phyloP scores from a whole-genome alignment of 2,329 filamentous ascomycete genomes.

The Alternaria triticina region DNA sequence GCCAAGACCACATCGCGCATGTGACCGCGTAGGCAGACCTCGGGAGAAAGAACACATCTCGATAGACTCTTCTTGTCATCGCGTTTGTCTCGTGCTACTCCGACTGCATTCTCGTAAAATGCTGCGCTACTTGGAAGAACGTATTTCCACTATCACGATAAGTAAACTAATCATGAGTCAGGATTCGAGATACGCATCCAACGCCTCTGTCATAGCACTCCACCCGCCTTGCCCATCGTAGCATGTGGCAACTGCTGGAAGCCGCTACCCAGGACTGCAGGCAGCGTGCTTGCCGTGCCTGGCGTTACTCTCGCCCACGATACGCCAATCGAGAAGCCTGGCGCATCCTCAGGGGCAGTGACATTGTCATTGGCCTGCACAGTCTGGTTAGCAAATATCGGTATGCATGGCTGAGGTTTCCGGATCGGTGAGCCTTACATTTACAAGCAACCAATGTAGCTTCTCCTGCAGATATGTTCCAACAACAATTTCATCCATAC shows the following conservation, averaged over 20 bases:
- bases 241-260: conserved; percentile 2
- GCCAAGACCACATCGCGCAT: background rate
- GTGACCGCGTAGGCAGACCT: background rate
- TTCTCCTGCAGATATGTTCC: background rate
- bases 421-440: background rate
- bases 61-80: background rate
- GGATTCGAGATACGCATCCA: background rate
- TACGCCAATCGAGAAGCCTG: conserved; percentile 50
- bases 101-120: background rate
- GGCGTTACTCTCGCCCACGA: conserved; percentile 49
- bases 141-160: background rate
- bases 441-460: background rate
- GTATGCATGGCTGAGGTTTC: background rate
- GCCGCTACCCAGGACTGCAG: conserved; percentile 14
- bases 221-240: background rate
- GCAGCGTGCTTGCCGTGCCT: conserved; percentile 28
- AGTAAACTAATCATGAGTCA: background rate
- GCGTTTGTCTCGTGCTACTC: background rate
- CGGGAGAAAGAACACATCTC: background rate
- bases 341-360: conserved; percentile 40
- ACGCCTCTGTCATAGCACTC: background rate
- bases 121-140: background rate
- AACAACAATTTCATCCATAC: background rate
- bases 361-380: conserved; percentile 8
- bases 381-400: background rate